Conservation (phyloP, 1,284 basidiomycete species). For the Blastosporella zonata region DNA sequence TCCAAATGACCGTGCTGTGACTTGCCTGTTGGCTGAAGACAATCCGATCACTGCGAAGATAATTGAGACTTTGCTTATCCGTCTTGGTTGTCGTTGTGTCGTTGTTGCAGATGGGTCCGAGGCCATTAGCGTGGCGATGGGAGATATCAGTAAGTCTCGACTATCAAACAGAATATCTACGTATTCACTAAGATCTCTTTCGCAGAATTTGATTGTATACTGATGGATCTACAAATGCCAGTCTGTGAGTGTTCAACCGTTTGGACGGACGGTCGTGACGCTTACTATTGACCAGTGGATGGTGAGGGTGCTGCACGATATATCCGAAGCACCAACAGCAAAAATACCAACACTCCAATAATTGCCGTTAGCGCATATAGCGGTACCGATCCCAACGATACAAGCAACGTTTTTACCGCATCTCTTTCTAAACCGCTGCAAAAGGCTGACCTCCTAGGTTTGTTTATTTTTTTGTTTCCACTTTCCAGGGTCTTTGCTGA, state of each 20-base stretch:
- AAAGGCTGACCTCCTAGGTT: slow-evolving; percentile 74
- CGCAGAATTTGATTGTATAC: slow-evolving; percentile 82
- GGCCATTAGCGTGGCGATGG: slow-evolving; percentile 95
- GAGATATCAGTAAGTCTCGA: slow-evolving; percentile 80
- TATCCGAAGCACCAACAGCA: slow-evolving; percentile 93
- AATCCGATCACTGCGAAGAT: slow-evolving; percentile 97
- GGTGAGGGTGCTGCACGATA: slow-evolving; percentile 91
- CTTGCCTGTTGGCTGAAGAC: slow-evolving; percentile 93
- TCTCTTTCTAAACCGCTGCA: slow-evolving; percentile 86
- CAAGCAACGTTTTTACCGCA: slow-evolving; percentile 80
- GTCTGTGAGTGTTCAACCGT: slow-evolving; percentile 56
- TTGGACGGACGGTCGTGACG: background rate
- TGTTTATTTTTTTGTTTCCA: slow-evolving; percentile 20
- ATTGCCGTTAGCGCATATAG: slow-evolving; percentile 88
- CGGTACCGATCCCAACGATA: slow-evolving; percentile 59
- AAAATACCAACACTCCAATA: slow-evolving; percentile 86
- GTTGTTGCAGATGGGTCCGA: slow-evolving; percentile 95
- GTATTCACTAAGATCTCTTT: slow-evolving; percentile 17
- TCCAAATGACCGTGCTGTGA: slow-evolving; percentile 76
- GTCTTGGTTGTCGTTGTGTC: slow-evolving; percentile 91
- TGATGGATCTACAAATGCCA: slow-evolving; percentile 90
- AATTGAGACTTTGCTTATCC: slow-evolving; percentile 88
- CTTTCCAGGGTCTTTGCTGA: background rate
- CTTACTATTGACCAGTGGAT: slow-evolving; percentile 56
- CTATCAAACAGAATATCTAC: slow-evolving; percentile 5